Conservation (phyloP, 441 rosid genomes). For the Heliophila coronopifolia region DNA sequence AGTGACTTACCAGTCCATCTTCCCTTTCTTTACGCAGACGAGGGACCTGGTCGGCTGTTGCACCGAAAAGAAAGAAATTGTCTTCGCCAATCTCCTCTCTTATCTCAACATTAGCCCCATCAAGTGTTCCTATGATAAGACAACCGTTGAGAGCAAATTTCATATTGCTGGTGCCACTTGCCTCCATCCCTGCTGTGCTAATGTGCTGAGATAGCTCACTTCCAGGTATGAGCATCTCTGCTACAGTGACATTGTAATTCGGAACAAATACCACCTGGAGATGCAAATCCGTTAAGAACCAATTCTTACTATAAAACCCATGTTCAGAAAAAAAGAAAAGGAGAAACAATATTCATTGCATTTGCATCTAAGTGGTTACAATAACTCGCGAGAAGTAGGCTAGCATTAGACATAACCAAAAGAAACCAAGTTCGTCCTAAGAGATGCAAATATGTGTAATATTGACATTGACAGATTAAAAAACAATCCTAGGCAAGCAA, state of each 20-base stretch:
- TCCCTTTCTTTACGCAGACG: conserved; percentile 77
- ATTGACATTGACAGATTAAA: conserved; percentile 1
- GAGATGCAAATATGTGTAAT: not conserved
- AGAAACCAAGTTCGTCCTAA: conserved; percentile 10
- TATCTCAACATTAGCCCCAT: conserved; percentile 95
- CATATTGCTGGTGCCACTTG: conserved; percentile 99
- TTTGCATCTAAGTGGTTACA: not conserved
- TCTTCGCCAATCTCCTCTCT: conserved; percentile 81
- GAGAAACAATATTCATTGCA: not conserved
- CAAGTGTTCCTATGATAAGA: conserved; percentile 88
- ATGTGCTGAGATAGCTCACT: conserved; percentile 95
- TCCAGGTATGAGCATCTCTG: conserved; percentile 91
- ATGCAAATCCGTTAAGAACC: not conserved
- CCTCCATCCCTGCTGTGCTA: conserved; percentile 99
- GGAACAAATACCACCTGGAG: conserved; percentile 88
- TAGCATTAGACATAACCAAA: conserved; percentile 7
- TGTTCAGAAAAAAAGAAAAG: not conserved
- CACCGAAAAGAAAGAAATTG: conserved; percentile 90
- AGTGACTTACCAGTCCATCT: conserved; percentile 53
- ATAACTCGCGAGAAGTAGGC: not conserved
- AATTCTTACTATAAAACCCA: not conserved
- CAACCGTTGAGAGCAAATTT: conserved; percentile 90
- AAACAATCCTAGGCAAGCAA: not conserved
- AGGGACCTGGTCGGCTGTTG: conserved; percentile 81
- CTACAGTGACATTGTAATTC: conserved; percentile 89